Conservation (phyloP, 2,329 filamentous ascomycete species). For the Beauveria sp. region DNA sequence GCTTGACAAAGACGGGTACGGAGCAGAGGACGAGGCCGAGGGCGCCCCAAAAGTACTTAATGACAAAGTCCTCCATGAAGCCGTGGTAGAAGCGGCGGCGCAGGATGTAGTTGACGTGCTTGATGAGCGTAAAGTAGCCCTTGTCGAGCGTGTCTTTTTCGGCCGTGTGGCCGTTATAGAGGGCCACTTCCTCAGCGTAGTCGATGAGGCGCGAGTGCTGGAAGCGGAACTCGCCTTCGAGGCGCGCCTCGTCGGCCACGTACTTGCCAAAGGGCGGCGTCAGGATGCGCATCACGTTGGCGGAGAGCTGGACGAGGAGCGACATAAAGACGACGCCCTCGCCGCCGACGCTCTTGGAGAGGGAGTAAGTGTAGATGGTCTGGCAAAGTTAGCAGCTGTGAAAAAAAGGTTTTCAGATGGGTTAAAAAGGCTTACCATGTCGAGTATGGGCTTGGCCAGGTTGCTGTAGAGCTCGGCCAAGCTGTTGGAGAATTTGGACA, state of each 20-base stretch:
- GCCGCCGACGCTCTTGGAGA: slow-evolving; percentile 91
- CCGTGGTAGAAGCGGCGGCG: slow-evolving; percentile 88
- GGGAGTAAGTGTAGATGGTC: slow-evolving; percentile 87
- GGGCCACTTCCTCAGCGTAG: slow-evolving; percentile 87
- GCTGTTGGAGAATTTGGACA: slow-evolving; percentile 92
- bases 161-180: slow-evolving; percentile 85
- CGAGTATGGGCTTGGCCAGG: slow-evolving; percentile 84
- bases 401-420: not conserved
- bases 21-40: slow-evolving; percentile 86
- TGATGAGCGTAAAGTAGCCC: slow-evolving; percentile 97
- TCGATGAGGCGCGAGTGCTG: slow-evolving; percentile 93
- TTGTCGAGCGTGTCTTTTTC: slow-evolving; percentile 97
- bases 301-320: slow-evolving; percentile 84
- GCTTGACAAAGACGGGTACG: slow-evolving; percentile 90
- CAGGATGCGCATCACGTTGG: slow-evolving; percentile 84
- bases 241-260: slow-evolving; percentile 86
- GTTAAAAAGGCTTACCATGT: slow-evolving; percentile 57
- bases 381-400: slow-evolving; percentile 19
- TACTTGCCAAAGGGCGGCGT: slow-evolving; percentile 97
- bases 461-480: slow-evolving; percentile 94
- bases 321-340: slow-evolving; percentile 96
- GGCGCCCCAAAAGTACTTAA: slow-evolving; percentile 99
- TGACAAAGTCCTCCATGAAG: slow-evolving; percentile 99
- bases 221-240: slow-evolving; percentile 95
- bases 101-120: slow-evolving; percentile 95